These are phyloP conservation scores for Neurospora sp. DNA, from an alignment of 495 filamentous ascomycete species.

Conservation along the genomic window DNA sequence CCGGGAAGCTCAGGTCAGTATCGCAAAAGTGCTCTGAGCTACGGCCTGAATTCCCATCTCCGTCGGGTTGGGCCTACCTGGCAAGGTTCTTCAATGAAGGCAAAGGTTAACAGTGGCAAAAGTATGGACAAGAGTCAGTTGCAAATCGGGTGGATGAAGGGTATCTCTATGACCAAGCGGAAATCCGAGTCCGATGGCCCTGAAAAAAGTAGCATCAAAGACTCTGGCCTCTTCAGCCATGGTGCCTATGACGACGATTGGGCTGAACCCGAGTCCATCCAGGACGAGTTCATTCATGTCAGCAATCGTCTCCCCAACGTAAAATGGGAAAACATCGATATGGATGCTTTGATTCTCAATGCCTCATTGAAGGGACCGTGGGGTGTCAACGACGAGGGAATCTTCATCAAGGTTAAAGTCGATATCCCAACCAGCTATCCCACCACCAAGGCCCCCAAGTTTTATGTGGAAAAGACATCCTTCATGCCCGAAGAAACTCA, in stretches of 20 bases:
- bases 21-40: slow-evolving; percentile 33
- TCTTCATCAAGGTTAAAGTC: slow-evolving; percentile 70
- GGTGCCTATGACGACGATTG: slow-evolving; percentile 43
- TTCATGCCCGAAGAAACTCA: slow-evolving; percentile 62
- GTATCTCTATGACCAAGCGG: slow-evolving; percentile 69
- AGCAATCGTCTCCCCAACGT: slow-evolving; percentile 77
- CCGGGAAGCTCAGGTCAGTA: slow-evolving; percentile 29
- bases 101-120: slow-evolving; percentile 43
- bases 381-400: slow-evolving; percentile 57
- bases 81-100: slow-evolving; percentile 53
- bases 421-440: slow-evolving; percentile 76
- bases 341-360: slow-evolving; percentile 57
- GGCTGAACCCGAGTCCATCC: slow-evolving; percentile 69
- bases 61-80: slow-evolving; percentile 29
- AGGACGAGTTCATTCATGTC: slow-evolving; percentile 80
- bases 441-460: slow-evolving; percentile 50
- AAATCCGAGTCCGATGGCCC: slow-evolving; percentile 26
- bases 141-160: slow-evolving; percentile 87
- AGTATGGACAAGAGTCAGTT: slow-evolving; percentile 47
- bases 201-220: slow-evolving; percentile 27
- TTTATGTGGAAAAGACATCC: slow-evolving; percentile 66
- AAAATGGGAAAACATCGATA: slow-evolving; percentile 75
- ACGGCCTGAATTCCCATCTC: slow-evolving; percentile 33
- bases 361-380: slow-evolving; percentile 83
- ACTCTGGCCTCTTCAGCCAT: slow-evolving; percentile 34